Evolutionary conservation across 1,284 basidiomycete genomes (phyloP).

Genomic region (Puccinia hordei): DNA sequence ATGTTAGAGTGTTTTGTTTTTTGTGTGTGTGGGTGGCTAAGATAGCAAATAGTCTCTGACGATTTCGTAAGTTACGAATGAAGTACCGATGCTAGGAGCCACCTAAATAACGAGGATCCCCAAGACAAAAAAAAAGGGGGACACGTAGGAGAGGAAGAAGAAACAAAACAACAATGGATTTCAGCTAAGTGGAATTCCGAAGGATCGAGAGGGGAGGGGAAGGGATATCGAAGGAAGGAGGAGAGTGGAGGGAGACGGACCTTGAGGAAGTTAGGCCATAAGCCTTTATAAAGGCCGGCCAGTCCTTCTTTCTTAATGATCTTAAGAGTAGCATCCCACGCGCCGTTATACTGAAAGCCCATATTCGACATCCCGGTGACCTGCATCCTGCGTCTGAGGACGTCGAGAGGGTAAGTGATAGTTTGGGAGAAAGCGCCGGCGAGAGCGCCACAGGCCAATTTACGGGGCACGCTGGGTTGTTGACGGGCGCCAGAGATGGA

Average conservation of each 20-base stretch:
- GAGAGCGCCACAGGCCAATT: conserved; percentile 63
- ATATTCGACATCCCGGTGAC: conserved; percentile 78
- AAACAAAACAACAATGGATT: not conserved
- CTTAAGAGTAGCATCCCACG: conserved; percentile 71
- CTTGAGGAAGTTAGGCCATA: conserved; percentile 88
- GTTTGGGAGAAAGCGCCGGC: conserved; percentile 79
- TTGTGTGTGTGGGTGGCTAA: not conserved
- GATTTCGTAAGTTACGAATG: conserved; percentile 57
- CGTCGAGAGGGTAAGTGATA: conserved; percentile 93
- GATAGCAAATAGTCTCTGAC: conserved; percentile 33
- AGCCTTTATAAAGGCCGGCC: conserved; percentile 75
- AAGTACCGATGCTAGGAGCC: conserved; percentile 85
- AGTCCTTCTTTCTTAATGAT: conserved; percentile 76
- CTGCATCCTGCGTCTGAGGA: conserved; percentile 91
- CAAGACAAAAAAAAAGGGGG: too few species aligned
- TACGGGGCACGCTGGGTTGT: conserved; percentile 51
- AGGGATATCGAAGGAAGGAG: too few species aligned
- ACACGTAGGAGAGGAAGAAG: not conserved
- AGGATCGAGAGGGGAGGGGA: conserved; percentile 51
- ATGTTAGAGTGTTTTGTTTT: too few species aligned
- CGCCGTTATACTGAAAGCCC: conserved; percentile 72
- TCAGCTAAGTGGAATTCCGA: conserved; percentile 20
- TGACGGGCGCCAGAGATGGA: conserved; percentile 45
- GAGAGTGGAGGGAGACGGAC: conserved; percentile 59
- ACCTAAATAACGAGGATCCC: conserved; percentile 70